These are phyloP conservation scores for Mycena chlorophos DNA, from an alignment of 768 basidiomycete species.

Conservation along the genomic window DNA sequence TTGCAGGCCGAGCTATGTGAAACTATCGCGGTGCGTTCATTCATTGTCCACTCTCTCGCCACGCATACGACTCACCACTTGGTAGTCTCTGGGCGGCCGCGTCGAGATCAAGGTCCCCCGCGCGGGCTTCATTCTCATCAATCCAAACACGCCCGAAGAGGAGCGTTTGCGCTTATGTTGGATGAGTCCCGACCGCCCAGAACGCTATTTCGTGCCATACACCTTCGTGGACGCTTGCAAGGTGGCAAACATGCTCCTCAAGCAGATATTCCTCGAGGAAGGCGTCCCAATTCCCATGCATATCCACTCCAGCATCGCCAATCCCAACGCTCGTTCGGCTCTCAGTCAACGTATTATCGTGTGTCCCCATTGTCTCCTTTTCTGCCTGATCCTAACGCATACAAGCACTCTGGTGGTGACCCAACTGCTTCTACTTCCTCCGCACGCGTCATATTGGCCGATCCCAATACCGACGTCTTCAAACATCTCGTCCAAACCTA, in stretches of 20 bases:
- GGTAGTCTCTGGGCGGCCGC: slow-evolving; percentile 69
- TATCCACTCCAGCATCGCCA: slow-evolving; percentile 79
- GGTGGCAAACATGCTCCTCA: slow-evolving; percentile 68
- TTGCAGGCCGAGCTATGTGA: slow-evolving; percentile 72
- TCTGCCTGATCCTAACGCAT: slow-evolving; percentile 2
- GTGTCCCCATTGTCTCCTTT: slow-evolving; percentile 9
- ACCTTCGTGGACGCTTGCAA: slow-evolving; percentile 86
- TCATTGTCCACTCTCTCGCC: background rate
- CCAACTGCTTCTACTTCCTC: slow-evolving; percentile 68
- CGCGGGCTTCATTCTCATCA: slow-evolving; percentile 71
- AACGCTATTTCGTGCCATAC: slow-evolving; percentile 76
- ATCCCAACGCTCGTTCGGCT: slow-evolving; percentile 67
- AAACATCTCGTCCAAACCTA: slow-evolving; percentile 70
- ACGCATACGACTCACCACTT: slow-evolving; percentile 1
- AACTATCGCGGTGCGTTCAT: slow-evolving; percentile 59
- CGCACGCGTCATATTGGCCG: slow-evolving; percentile 76
- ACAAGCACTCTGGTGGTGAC: slow-evolving; percentile 79
- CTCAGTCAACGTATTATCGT: slow-evolving; percentile 75
- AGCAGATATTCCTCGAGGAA: slow-evolving; percentile 73
- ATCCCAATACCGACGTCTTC: slow-evolving; percentile 77
- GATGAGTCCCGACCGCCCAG: slow-evolving; percentile 67
- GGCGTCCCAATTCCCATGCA: slow-evolving; percentile 71
- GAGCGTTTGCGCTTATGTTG: slow-evolving; percentile 77
- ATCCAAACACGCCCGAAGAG: slow-evolving; percentile 67
- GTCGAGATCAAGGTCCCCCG: slow-evolving; percentile 79